Evolutionary conservation across 2,329 filamentous ascomycete species (phyloP), one percentile per base, ranked within the genome.

Genomic region (Fusarium sp.): DNA sequence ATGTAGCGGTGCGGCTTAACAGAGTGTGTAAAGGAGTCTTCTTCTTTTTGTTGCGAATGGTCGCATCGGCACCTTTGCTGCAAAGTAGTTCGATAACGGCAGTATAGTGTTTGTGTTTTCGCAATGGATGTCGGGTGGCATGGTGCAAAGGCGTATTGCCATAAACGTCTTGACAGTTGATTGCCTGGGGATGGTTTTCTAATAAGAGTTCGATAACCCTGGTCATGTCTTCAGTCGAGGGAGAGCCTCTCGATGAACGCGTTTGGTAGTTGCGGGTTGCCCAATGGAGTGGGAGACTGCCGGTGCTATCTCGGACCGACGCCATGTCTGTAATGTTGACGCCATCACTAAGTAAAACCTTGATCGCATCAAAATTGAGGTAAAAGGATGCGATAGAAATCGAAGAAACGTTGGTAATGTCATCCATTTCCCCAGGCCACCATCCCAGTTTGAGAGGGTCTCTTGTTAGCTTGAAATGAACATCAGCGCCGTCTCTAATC

Each of bases 1-100:
- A 34, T 0, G 25, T 2, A 21, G 3, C 4, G 3, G 1, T 3
- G 10, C 6, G 1, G 7, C 6, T n/a, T 14, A 18, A 6, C 6
- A 21, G n/a, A 5, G 16, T 43, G 19, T 43, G 50, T 7, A 53
- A 0, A 0, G 50, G 50, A 4, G 50, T 43, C 7, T 53, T 3
- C 13, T 18, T n/a, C 5, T 18, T 53, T 0, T 43, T 23, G 14
- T 53, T 53, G 7, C 16, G 11, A 3, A 53, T 7, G 19, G 5
- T 44, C 4, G 39, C 26, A 8, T 25, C 14, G 4, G 39, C 39
- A 7, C 25, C 37, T 10, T 5, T 34, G 4, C 6, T 34, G 3
- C 39, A 53, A 5, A 53, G 37, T 6, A 53, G 7, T 53, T 31
- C 4, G 7, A 43, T 1, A 13, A 53, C 21, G 5, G 10, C 6